Evolutionary conservation across 2,329 filamentous ascomycete genomes (phyloP), one percentile per base, ranked within the genome.

Genomic region (Penicillium decumbens): DNA sequence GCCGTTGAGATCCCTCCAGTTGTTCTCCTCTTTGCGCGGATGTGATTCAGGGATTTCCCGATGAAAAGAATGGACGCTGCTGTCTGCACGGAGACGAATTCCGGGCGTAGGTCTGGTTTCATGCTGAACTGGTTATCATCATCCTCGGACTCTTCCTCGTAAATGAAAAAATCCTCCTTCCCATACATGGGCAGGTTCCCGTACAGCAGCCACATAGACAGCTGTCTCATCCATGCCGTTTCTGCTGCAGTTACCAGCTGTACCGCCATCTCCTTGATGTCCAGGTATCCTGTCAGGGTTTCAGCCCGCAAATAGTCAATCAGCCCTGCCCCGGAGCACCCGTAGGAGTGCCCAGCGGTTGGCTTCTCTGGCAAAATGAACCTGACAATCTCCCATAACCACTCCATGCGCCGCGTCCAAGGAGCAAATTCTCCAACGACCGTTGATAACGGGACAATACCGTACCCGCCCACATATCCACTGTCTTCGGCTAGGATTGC

Each of bases 181-280:
- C 89, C 89, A 65, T 88, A 84, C 12, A 79, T 80, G 0, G 92
- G 91, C 49, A 95, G 72, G 43, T 87, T 83, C 4, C 93, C 93
- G 67, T 95, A 95, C 12, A 97, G 72, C 7, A 97, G 79, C 92
- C 92, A 98, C 24, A 88, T 87, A 3, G 89, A 88, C 9, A 95
- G 78, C 65, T 95, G 90, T 67, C 89, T 88, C 64, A 97, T 75
- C 93, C 93, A 98, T 7, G 91, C 87, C 27, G 82, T 87, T 72
- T 98, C 92, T 0, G 90, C 91, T 20, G 89, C 76, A 12, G 76
- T 80, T n/a, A 89, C 80, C 30, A 97, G 74, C 50, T 85, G 82
- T 55, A 83, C 73, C 0, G 89, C 86, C 33, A 88, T 84, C 50
- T 83, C 81, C 65, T 92, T 89, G 47, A 98, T 83, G 63, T 96